Base-by-base conservation (phyloP, 371 early-diverging fungal genomes). In the Entomophthora muscae region DNA sequence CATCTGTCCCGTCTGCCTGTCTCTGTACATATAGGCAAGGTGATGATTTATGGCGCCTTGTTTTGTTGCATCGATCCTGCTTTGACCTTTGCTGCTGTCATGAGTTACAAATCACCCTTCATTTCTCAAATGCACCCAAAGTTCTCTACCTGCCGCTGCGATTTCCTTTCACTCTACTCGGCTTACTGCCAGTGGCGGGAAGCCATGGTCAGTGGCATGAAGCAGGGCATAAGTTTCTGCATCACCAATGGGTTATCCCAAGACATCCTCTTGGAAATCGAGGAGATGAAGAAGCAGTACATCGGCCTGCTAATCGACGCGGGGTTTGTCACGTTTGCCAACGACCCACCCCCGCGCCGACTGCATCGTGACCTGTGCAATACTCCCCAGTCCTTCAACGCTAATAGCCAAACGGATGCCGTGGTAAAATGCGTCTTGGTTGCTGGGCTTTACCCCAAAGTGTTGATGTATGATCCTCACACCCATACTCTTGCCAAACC, bases 1-100 rank as follows among this genome's bases (percentile, higher is more conserved):
- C 90, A 90, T 70, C 73, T 98, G 52, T 82, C 84, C 26, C 73
- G 78, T 54, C 66, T 91, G 52, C 91, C 93, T 0, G 79, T 91
- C 21, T 86, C 88, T 64, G 80, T 91, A 0, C 76, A 80, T 65
- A 76, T 89, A 30, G 91, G 88, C 31, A 93, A 89, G 72, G 74
- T 91, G 67, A 72, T 93, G 28, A 69, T 93, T 2, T 81, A 75
- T 67, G 86, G 85, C 5, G 70, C 81, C 7, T 75, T 88, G 23
- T 82, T 86, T 65, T 69, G 74, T 26, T 88, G 88, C 52, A 71
- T 89, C 2, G 89, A 87, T 32, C 79, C 83, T 0, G 75, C 81
- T 0, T 67, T 89, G 23, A 88, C 89, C 0, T 76, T 89, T 33
- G 88, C 85, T 0, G 84, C 90, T 0, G 73, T 74, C 52, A 68